phyloP scores from a whole-genome alignment of 768 basidiomycete species.

The Mycena belliarum region DNA sequence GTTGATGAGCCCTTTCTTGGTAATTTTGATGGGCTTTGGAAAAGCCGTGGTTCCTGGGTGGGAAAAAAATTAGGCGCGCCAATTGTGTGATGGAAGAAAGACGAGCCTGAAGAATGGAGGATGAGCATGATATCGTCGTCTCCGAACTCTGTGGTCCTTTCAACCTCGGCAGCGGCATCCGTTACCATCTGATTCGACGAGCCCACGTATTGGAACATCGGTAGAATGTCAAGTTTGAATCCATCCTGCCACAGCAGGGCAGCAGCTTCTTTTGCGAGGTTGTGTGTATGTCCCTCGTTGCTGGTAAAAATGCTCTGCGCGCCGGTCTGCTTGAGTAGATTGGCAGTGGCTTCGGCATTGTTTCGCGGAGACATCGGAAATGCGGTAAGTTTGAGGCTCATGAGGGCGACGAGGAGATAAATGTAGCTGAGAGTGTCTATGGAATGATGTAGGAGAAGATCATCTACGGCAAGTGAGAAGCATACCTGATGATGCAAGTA shows the following conservation, averaged over 20 bases:
- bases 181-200: neutral
- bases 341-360: conserved; percentile 4
- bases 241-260: neutral
- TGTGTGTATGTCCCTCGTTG: neutral
- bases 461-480: no score
- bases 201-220: neutral
- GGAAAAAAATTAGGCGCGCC: neutral
- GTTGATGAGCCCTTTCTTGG: conserved; percentile 2
- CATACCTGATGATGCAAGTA: neutral
- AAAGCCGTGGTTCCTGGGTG: neutral
- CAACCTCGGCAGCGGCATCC: neutral
- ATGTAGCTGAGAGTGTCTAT: conserved; percentile 6
- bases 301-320: neutral
- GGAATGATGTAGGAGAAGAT: neutral
- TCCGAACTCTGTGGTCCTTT: neutral
- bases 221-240: neutral
- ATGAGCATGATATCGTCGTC: neutral
- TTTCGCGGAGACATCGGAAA: conserved; percentile 10
- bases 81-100: neutral
- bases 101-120: conserved; percentile 7
- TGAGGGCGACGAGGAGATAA: conserved; percentile 2
- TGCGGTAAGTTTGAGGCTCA: conserved; percentile 5
- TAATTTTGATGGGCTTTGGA: conserved; percentile 4
- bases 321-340: neutral
- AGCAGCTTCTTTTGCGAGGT: neutral